phyloP scores from a whole-genome alignment of 2,329 filamentous ascomycete genomes.

The Sclerotinia nivalis region DNA sequence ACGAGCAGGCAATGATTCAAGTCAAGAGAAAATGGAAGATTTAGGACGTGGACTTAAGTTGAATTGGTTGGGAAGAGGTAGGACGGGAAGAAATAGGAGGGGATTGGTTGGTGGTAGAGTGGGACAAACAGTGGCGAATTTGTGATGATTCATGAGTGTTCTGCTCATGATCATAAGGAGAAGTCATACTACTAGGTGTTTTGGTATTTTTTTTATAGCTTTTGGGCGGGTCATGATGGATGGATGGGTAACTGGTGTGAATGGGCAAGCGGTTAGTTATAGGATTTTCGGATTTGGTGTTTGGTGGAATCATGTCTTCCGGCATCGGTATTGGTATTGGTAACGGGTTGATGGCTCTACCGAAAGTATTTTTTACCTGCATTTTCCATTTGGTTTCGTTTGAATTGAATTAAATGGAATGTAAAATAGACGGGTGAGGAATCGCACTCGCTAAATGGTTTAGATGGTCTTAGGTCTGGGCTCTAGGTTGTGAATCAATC shows the following conservation, averaged over 20 bases:
- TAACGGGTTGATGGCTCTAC: background rate
- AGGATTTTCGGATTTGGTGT: constrained; percentile 5
- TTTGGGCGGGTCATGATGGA: background rate
- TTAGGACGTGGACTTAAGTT: constrained; percentile 87
- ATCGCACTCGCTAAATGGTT: background rate
- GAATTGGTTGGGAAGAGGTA: constrained; percentile 90
- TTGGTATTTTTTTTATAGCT: background rate
- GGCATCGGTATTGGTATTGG: constrained; percentile 7
- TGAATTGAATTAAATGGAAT: background rate
- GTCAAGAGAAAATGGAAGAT: constrained; percentile 77
- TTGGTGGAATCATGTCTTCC: constrained; percentile 13
- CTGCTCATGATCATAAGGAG: background rate
- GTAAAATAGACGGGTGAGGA: background rate
- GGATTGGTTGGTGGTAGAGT: constrained; percentile 67
- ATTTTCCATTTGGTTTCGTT: background rate
- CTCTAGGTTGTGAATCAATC: background rate
- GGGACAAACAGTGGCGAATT: constrained; percentile 1
- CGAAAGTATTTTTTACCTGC: background rate
- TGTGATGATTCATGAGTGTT: background rate
- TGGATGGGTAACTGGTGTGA: background rate
- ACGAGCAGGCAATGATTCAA: constrained; percentile 57
- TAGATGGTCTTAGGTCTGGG: background rate
- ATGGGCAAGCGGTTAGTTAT: background rate
- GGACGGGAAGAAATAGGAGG: constrained; percentile 84
- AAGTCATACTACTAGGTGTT: background rate